Evolutionary conservation across 441 rosid genomes (phyloP).

Genomic region (Aquilaria agallochum): DNA sequence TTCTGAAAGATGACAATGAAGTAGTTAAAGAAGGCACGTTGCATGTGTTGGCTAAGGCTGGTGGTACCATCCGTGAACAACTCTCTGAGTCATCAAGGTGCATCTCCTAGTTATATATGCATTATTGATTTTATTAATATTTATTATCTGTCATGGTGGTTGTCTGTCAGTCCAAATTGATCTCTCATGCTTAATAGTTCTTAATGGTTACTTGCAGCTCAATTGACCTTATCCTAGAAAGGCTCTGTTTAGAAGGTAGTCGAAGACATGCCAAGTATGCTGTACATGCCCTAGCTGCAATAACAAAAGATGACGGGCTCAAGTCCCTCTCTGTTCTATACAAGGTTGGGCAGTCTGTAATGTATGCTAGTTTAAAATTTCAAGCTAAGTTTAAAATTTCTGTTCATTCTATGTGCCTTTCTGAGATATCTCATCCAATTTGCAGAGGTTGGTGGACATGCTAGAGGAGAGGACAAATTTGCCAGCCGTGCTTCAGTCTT

Average conservation of each 20-base stretch:
- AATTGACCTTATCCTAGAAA: constrained; percentile 88
- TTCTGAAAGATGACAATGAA: constrained; percentile 89
- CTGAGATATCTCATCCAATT: constrained; percentile 24
- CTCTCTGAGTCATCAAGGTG: constrained; percentile 88
- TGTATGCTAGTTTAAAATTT: background rate
- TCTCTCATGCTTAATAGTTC: constrained; percentile 21
- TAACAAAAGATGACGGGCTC: constrained; percentile 98
- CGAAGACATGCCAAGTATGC: constrained; percentile 98
- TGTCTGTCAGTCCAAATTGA: constrained; percentile 4
- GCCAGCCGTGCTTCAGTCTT: constrained; percentile 92
- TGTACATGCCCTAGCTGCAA: constrained; percentile 97
- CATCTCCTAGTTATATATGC: constrained; percentile 11
- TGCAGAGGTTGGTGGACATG: constrained; percentile 95
- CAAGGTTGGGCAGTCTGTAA: constrained; percentile 52
- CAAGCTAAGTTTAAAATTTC: background rate
- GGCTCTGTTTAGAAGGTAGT: constrained; percentile 94
- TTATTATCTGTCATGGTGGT: constrained; percentile 11
- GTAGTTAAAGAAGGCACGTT: constrained; percentile 85
- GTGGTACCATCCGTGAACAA: constrained; percentile 94
- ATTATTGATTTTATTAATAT: background rate
- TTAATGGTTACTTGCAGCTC: constrained; percentile 56
- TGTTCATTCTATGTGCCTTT: constrained; percentile 15
- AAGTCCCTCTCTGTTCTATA: constrained; percentile 96
- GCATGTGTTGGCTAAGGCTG: constrained; percentile 95
- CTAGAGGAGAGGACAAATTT: constrained; percentile 86